These are phyloP conservation scores for Gracilaria vermiculophylla DNA, from an alignment of 23 red algal species.

Conservation along the genomic window DNA sequence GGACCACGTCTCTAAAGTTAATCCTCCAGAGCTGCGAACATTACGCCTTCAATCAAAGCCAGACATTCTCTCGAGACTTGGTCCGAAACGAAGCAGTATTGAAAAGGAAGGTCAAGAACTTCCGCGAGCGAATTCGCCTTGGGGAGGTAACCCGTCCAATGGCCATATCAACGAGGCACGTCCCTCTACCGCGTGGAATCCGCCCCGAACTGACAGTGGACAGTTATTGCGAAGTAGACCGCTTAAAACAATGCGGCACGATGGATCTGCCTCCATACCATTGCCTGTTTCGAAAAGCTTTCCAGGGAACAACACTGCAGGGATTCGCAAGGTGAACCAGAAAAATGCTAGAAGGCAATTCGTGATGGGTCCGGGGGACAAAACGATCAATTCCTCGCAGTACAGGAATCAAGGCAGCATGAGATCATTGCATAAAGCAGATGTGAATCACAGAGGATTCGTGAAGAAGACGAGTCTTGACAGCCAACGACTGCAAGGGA, in stretches of 20 bases:
- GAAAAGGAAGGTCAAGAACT: neutral
- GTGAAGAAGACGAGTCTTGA: neutral
- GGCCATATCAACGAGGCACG: neutral
- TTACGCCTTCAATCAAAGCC: neutral
- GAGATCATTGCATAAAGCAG: neutral
- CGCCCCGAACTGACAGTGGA: neutral
- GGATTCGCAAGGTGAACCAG: neutral
- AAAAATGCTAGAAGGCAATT: neutral
- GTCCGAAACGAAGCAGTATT: neutral
- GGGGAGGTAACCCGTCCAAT: neutral
- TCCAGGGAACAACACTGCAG: neutral
- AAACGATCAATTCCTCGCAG: neutral
- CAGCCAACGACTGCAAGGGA: neutral
- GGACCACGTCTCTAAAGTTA: neutral
- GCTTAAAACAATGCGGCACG: neutral
- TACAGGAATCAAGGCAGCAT: neutral
- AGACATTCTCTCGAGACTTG: neutral
- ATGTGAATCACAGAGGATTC: constrained; percentile 21
- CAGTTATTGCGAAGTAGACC: neutral
- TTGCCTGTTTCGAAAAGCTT: neutral
- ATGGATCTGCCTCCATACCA: neutral
- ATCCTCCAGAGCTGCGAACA: neutral
- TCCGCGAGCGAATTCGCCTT: neutral
- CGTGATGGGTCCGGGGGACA: neutral
- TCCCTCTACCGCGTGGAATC: neutral